phyloP scores from a whole-genome alignment of 2,329 filamentous ascomycete genomes.

The Diaporthe batatas region DNA sequence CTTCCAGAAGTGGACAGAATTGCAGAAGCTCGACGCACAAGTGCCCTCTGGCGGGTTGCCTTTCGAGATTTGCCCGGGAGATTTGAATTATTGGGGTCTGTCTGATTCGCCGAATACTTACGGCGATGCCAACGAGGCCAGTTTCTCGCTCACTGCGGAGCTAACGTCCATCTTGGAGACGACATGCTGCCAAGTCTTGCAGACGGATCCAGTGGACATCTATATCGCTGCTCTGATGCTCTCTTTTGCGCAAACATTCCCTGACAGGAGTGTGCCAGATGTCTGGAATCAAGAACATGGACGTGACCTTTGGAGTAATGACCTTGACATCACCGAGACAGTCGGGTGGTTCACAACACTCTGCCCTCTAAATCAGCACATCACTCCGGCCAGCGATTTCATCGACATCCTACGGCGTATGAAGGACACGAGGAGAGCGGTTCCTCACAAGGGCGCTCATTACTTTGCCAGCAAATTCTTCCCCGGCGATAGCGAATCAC shows the following conservation, averaged over 20 bases:
- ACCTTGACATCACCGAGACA: constrained; percentile 67
- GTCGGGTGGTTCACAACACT: constrained; percentile 73
- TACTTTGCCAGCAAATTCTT: constrained; percentile 54
- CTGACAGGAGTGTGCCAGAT: constrained; percentile 63
- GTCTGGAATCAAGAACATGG: constrained; percentile 69
- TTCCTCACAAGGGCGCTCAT: constrained; percentile 48
- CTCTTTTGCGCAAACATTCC: constrained; percentile 68
- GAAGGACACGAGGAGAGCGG: constrained; percentile 63
- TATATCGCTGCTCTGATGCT: constrained; percentile 67
- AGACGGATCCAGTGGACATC: constrained; percentile 66
- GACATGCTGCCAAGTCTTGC: constrained; percentile 60
- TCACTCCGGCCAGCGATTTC: constrained; percentile 61
- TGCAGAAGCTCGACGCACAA: constrained; percentile 52
- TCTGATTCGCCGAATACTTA: constrained; percentile 59
- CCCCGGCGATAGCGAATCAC: constrained; percentile 47
- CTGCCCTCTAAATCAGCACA: constrained; percentile 62
- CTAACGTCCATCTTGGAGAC: constrained; percentile 58
- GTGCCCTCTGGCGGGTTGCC: constrained; percentile 49
- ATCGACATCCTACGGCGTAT: constrained; percentile 64
- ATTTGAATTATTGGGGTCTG: constrained; percentile 64
- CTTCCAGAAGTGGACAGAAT: constrained; percentile 64
- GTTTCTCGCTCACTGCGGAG: constrained; percentile 60
- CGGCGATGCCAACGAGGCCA: constrained; percentile 56
- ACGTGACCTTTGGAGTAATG: constrained; percentile 57
- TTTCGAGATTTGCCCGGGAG: constrained; percentile 55